These are phyloP conservation scores for Ampelomyces quisqualis DNA, from an alignment of 2,329 filamentous ascomycete genomes.

Conservation along the genomic window DNA sequence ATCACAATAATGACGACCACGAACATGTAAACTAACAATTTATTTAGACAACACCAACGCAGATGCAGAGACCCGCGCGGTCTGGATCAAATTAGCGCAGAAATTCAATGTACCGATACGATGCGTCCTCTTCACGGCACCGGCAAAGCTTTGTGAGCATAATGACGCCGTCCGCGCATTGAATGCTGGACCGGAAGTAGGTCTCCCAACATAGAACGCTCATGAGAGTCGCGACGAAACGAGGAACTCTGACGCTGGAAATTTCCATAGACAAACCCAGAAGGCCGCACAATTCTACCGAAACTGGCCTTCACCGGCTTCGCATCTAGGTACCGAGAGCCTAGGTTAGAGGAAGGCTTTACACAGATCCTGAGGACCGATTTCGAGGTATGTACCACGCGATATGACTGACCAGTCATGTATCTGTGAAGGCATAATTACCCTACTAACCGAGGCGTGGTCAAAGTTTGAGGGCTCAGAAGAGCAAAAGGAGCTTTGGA, in stretches of 20 bases:
- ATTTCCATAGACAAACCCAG: constrained; percentile 69
- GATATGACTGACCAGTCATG: constrained; percentile 3
- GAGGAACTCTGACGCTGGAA: constrained; percentile 19
- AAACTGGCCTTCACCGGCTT: constrained; percentile 79
- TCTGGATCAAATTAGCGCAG: constrained; percentile 75
- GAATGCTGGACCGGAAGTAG: constrained; percentile 42
- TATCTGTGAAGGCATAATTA: constrained; percentile 3
- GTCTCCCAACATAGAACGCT: constrained; percentile 25
- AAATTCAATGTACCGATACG: constrained; percentile 73
- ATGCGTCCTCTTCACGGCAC: constrained; percentile 80
- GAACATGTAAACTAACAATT: constrained; percentile 16
- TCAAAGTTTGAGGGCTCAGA: constrained; percentile 68
- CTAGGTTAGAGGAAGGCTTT: constrained; percentile 75
- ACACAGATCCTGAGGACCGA: constrained; percentile 72
- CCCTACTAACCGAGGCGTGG: constrained; percentile 30
- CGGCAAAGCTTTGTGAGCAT: constrained; percentile 71
- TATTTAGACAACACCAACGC: constrained; percentile 90
- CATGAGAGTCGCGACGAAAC: constrained; percentile 4
- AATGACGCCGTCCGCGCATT: constrained; percentile 82
- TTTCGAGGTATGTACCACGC: constrained; percentile 60
- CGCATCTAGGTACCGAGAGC: constrained; percentile 69
- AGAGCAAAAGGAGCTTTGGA: constrained; percentile 71
- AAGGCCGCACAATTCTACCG: constrained; percentile 71
- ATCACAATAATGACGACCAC: constrained; percentile 16
- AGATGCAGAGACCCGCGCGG: constrained; percentile 70